Base-by-base conservation (phyloP, 2,329 filamentous ascomycete species). In the Zasmidium citrigriseum region DNA sequence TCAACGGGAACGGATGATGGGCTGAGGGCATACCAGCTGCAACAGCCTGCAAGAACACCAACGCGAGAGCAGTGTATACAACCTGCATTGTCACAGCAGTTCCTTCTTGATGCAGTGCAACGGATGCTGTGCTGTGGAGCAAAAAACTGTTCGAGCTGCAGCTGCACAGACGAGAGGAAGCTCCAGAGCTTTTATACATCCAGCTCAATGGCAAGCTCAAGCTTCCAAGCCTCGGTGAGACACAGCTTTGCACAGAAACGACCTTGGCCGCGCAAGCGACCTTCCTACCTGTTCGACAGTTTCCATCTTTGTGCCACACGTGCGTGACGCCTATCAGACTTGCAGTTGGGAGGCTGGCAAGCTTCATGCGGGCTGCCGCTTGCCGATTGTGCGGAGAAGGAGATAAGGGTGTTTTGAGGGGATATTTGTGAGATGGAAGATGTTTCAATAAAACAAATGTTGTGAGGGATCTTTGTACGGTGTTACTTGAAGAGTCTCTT, bases 1-100 rank as follows among this genome's bases (percentile, higher is more conserved):
- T n/a, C n/a, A n/a, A n/a, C n/a, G n/a, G n/a, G n/a, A n/a, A n/a
- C n/a, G n/a, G n/a, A n/a, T 41, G 34, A 41, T 11, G 7, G 5
- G 25, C 24, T 38, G 46, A 25, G 54, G 21, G 24, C 55, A 24
- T 53, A 53, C 52, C 53, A 50, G 59, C 45, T 50, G 34, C 47
- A 5, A 62, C 59, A 27, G 54, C 54, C 9, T 54, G 46, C 3
- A 62, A 29, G 5, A 58, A 29, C 11, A 25, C 27, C 12, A 51
- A 25, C 3, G 57, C 46, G 18, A 62, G 23, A 21, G 57, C 25
- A 47, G 34, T 46, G 54, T 49, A 55, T 16, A 62, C 34, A 45
- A 59, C 46, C 41, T 59, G 45, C 59, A 59, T 62, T 16, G 34
- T 41, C 34, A 10, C 34, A 7, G 18, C 4, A 14, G 21, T 58